These are phyloP conservation scores for Tylopilus sp. DNA, from an alignment of 1,284 basidiomycete genomes.

Conservation along the genomic window DNA sequence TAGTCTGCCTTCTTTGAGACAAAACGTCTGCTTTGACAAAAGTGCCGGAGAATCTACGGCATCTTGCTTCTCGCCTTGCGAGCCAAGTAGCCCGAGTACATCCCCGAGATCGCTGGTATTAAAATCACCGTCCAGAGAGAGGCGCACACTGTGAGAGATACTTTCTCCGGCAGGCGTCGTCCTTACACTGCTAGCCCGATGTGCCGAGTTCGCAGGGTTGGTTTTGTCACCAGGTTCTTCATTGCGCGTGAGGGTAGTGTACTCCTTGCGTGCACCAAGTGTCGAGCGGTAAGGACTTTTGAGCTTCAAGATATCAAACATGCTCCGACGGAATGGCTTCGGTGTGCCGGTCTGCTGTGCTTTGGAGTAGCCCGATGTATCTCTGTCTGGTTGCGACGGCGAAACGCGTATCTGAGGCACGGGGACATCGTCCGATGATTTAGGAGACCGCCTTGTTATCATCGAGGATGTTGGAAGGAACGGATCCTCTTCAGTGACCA, in stretches of 20 bases:
- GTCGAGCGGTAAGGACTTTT: constrained; percentile 5
- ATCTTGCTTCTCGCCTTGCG: neutral
- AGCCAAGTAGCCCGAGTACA: neutral
- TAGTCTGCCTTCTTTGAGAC: neutral
- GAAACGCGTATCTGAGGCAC: constrained; percentile 7
- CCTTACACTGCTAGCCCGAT: constrained; percentile 1
- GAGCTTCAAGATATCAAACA: constrained; percentile 30
- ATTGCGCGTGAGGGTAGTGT: neutral
- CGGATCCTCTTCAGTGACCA: constrained; percentile 27
- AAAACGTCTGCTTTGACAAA: neutral
- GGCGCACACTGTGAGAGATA: neutral
- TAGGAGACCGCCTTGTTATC: neutral
- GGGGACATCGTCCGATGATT: neutral
- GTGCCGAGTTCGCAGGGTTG: neutral
- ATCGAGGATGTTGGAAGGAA: constrained; percentile 12
- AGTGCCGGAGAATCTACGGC: neutral
- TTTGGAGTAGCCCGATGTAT: neutral
- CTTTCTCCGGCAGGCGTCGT: neutral
- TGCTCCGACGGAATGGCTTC: constrained; percentile 28
- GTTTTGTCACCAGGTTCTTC: constrained; percentile 1
- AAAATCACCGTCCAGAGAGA: constrained; percentile 6
- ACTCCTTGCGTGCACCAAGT: neutral
- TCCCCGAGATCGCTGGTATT: neutral
- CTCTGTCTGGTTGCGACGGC: neutral
- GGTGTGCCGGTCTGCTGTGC: neutral